Conservation (phyloP, 176 grass and related monocot genomes). For the Oryza glumipatula region DNA sequence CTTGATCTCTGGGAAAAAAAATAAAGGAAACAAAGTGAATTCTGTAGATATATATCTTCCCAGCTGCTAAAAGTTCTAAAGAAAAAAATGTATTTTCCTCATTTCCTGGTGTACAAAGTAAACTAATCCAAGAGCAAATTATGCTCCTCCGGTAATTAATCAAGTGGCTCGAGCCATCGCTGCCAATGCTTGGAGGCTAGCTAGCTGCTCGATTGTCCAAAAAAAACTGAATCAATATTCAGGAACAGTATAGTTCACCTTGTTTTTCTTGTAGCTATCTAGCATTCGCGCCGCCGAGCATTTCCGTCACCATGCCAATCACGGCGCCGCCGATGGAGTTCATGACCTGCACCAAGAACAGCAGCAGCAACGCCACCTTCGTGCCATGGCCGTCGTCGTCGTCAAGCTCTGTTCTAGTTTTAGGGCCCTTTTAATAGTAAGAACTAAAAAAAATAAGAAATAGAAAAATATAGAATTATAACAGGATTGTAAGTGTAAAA, state of each 20-base stretch:
- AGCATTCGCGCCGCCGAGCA: constrained; percentile 37
- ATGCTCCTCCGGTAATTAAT: neutral
- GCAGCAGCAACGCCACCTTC: constrained; percentile 1
- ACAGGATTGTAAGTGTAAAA: no score
- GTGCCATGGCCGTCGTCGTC: no score
- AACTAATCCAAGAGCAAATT: neutral
- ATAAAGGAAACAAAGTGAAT: neutral
- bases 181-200: no score
- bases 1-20: no score
- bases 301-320: constrained; percentile 35
- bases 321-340: neutral
- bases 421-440: no score
- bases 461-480: no score
- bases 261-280: neutral
- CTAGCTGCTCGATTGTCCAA: no score
- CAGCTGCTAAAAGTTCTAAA: neutral
- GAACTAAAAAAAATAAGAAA: no score
- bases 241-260: neutral
- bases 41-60: neutral
- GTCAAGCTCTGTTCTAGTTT: no score
- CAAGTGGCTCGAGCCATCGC: no score
- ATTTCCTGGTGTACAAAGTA: neutral
- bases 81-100: neutral
- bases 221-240: neutral
- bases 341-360: constrained; percentile 17